Conservation (phyloP, 2,329 filamentous ascomycete species). For the Venturia asperata region DNA sequence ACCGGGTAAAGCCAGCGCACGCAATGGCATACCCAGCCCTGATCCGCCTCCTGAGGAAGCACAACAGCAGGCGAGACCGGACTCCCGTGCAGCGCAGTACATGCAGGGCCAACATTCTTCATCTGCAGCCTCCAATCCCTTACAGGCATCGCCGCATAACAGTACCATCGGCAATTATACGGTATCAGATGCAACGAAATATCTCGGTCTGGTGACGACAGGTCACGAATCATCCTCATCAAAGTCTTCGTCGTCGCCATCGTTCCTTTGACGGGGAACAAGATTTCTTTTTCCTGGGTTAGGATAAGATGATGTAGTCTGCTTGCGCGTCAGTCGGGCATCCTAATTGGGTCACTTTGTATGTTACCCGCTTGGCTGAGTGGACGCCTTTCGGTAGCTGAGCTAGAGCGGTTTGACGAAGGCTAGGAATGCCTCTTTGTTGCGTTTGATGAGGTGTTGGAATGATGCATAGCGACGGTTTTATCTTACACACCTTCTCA, state of each 20-base stretch:
- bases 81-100: conserved; percentile 6
- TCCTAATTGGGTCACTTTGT: conserved; percentile 7
- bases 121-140: not conserved
- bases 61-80: conserved; percentile 10
- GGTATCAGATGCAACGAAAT: conserved; percentile 6
- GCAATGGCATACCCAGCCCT: not conserved
- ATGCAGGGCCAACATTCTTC: conserved; percentile 10
- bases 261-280: not conserved
- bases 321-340: not conserved
- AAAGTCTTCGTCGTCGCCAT: conserved; percentile 8
- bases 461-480: conserved; percentile 14
- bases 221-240: not conserved
- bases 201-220: not conserved
- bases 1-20: not conserved
- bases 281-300: not conserved
- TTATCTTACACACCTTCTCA: not conserved
- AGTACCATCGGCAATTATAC: conserved; percentile 1
- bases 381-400: not conserved
- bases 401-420: not conserved
- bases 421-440: not conserved
- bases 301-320: not conserved
- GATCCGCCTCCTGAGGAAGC: not conserved
- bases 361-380: not conserved
- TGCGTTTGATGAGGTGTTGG: not conserved
- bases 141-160: not conserved